Evolutionary conservation across 2,329 filamentous ascomycete genomes (phyloP).

Genomic region (Paecilomyces sp.): DNA sequence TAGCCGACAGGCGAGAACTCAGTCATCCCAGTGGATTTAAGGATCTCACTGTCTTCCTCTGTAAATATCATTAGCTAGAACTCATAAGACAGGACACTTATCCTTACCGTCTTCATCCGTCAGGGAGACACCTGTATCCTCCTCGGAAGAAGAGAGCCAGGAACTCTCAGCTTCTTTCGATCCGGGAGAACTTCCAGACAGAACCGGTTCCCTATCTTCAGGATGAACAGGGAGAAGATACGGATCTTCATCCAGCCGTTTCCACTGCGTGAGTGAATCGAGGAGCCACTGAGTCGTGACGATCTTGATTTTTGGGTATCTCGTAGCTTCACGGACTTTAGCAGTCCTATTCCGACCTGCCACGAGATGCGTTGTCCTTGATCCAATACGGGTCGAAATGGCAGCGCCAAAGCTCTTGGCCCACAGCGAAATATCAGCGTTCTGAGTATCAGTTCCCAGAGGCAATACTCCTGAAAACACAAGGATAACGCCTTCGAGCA

Average conservation of each 20-base stretch:
- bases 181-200: slow-evolving; percentile 22
- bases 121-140: slow-evolving; percentile 41
- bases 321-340: slow-evolving; percentile 82
- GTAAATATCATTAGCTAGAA: slow-evolving; percentile 24
- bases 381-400: slow-evolving; percentile 39
- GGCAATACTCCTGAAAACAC: slow-evolving; percentile 90
- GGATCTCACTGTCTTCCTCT: slow-evolving; percentile 40
- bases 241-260: slow-evolving; percentile 66
- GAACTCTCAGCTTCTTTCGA: slow-evolving; percentile 39
- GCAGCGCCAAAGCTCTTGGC: slow-evolving; percentile 75
- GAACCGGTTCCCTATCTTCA: slow-evolving; percentile 49
- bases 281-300: slow-evolving; percentile 87
- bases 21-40: slow-evolving; percentile 43
- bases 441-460: slow-evolving; percentile 68
- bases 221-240: slow-evolving; percentile 74
- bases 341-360: slow-evolving; percentile 64
- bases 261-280: slow-evolving; percentile 79
- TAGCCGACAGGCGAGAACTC: slow-evolving; percentile 48
- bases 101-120: slow-evolving; percentile 36
- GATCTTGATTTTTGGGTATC: slow-evolving; percentile 75
- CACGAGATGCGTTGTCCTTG: slow-evolving; percentile 44
- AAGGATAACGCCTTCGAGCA: slow-evolving; percentile 68
- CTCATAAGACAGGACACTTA: slow-evolving; percentile 15
- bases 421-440: slow-evolving; percentile 81
- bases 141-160: slow-evolving; percentile 39